Evolutionary conservation across 2,329 filamentous ascomycete genomes (phyloP).

Genomic region (Sphaerulina vaccinii): DNA sequence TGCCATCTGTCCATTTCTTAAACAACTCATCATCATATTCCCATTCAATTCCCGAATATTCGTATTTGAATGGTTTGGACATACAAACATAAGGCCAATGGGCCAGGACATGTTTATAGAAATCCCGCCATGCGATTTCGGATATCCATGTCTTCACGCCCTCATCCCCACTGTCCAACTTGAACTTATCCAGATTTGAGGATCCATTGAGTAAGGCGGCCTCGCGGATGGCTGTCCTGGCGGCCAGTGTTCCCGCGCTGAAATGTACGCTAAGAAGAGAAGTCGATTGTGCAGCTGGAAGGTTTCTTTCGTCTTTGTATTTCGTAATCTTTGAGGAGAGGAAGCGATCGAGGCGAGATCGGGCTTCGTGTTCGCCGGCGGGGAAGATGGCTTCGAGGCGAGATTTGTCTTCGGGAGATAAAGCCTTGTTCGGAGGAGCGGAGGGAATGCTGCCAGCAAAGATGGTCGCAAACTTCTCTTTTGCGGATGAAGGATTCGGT

Average conservation of each 20-base stretch:
- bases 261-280: conserved; percentile 71
- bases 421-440: conserved; percentile 61
- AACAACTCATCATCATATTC: conserved; percentile 71
- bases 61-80: conserved; percentile 77
- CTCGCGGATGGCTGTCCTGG: conserved; percentile 61
- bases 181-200: conserved; percentile 47
- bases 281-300: conserved; percentile 62
- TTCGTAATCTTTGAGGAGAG: conserved; percentile 60
- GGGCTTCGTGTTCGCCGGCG: conserved; percentile 71
- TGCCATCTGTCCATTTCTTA: conserved; percentile 69
- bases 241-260: conserved; percentile 65
- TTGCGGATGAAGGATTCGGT: conserved; percentile 53
- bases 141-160: conserved; percentile 75
- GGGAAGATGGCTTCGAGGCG: conserved; percentile 65
- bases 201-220: conserved; percentile 62
- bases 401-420: conserved; percentile 59
- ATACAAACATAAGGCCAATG: conserved; percentile 83
- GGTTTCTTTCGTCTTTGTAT: conserved; percentile 66
- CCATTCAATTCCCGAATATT: conserved; percentile 81
- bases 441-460: conserved; percentile 63
- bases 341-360: conserved; percentile 64
- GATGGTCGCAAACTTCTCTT: conserved; percentile 52
- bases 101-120: conserved; percentile 81
- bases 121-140: conserved; percentile 83
- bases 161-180: conserved; percentile 63